Evolutionary conservation across 2,329 filamentous ascomycete genomes (phyloP).

Genomic region (Penicillium sp.): DNA sequence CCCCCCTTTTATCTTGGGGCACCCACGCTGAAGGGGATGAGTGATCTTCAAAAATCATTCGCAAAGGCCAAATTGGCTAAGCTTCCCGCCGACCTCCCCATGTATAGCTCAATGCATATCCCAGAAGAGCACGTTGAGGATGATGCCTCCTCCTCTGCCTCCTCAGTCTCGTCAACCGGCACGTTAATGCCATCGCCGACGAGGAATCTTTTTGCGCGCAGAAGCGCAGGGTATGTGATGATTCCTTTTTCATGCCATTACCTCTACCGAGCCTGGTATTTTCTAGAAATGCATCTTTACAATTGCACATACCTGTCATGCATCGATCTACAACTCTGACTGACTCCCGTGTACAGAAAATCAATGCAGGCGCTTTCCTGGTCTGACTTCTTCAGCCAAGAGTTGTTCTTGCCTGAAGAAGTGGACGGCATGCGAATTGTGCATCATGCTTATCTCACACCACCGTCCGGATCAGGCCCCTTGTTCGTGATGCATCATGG

Average conservation of each 20-base stretch:
- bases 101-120: conserved; percentile 39
- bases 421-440: conserved; percentile 45
- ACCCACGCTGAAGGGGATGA: conserved; percentile 50
- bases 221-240: conserved; percentile 53
- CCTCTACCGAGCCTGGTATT: not conserved
- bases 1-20: no score
- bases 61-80: conserved; percentile 66
- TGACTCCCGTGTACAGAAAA: conserved; percentile 5
- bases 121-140: conserved; percentile 36
- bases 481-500: conserved; percentile 94
- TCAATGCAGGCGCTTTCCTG: conserved; percentile 63
- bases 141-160: conserved; percentile 67
- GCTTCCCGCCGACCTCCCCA: conserved; percentile 52
- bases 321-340: not conserved
- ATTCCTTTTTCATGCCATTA: no score
- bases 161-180: conserved; percentile 85
- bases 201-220: conserved; percentile 66
- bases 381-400: conserved; percentile 86
- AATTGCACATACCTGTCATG: not conserved
- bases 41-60: conserved; percentile 72
- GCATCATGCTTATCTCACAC: conserved; percentile 84
- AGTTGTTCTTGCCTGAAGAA: conserved; percentile 60
- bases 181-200: conserved; percentile 78
- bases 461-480: conserved; percentile 65
- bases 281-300: not conserved